These are phyloP conservation scores for Nakataea oryzae DNA, from an alignment of 2,329 filamentous ascomycete genomes.

Conservation along the genomic window DNA sequence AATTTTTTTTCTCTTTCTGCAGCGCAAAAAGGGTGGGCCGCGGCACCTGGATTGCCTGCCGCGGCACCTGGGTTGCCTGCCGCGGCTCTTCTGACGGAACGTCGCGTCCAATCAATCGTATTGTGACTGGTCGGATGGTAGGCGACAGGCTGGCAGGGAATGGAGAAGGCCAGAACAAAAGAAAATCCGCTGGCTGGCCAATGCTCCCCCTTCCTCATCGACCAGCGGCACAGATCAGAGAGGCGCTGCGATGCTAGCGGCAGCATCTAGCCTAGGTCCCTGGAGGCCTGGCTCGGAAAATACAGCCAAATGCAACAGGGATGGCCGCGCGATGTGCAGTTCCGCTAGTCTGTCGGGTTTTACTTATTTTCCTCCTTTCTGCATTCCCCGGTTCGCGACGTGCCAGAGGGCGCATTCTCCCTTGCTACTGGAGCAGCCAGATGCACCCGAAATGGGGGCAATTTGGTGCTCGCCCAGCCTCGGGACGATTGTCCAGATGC, in stretches of 20 bases:
- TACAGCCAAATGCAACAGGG: background rate
- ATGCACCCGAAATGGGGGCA: background rate
- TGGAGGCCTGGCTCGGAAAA: background rate
- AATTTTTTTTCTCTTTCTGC: background rate
- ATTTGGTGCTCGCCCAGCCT: background rate
- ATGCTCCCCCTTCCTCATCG: background rate
- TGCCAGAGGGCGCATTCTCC: background rate
- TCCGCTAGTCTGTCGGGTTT: background rate
- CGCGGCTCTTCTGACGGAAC: too few species aligned
- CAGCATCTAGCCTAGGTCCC: background rate
- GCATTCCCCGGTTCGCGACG: background rate
- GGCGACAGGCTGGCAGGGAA: background rate
- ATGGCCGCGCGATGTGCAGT: background rate
- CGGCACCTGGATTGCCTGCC: background rate
- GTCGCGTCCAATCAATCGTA: too few species aligned
- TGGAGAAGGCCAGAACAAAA: background rate
- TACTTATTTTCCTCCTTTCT: background rate
- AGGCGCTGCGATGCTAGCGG: background rate
- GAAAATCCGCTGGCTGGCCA: background rate
- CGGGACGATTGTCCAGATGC: background rate
- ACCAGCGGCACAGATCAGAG: background rate
- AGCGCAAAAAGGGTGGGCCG: background rate
- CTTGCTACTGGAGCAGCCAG: background rate
- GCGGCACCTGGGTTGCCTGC: background rate
- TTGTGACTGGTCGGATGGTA: background rate